A percentile compares a stretch with the other conserved stretches of the same genome.
Evolutionary conservation across 1,139 yeast species (phyloP).

Genomic region (Blastobotrys raffinosifermentans): DNA sequence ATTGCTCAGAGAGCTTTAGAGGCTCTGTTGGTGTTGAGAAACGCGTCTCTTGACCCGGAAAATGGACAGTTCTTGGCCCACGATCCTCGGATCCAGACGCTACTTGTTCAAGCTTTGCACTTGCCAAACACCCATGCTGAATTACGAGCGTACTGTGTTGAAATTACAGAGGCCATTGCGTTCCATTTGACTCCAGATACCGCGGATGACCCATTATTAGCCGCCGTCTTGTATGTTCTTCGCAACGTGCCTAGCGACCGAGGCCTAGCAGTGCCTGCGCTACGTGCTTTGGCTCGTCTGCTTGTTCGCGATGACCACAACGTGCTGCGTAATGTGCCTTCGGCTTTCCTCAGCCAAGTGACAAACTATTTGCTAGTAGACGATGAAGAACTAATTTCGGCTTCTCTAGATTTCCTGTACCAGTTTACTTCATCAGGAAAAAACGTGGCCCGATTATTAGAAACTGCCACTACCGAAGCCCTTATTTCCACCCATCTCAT

Average conservation of each 20-base stretch:
- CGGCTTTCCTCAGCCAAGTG: conserved; percentile 28
- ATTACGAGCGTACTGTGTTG: conserved; percentile 62
- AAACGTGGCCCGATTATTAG: conserved; percentile 30
- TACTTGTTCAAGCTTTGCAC: conserved; percentile 45
- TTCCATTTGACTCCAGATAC: conserved; percentile 74
- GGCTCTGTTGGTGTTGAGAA: conserved; percentile 66
- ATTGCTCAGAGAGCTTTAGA: conserved; percentile 48
- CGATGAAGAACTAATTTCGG: conserved; percentile 57
- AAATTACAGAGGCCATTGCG: conserved; percentile 76
- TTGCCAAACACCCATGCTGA: conserved; percentile 46
- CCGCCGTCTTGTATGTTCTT: conserved; percentile 22
- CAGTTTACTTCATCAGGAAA: conserved; percentile 54
- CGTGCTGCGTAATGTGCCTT: conserved; percentile 34
- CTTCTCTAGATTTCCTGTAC: conserved; percentile 59
- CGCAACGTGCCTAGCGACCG: conserved; percentile 30
- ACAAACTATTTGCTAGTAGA: conserved; percentile 44
- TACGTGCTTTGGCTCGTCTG: conserved; percentile 36
- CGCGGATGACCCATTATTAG: conserved; percentile 39
- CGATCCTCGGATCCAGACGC: conserved; percentile 30
- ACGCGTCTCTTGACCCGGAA: conserved; percentile 72
- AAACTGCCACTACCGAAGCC: conserved; percentile 32
- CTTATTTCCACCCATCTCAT: conserved; percentile 39
- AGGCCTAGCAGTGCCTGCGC: conserved; percentile 33
- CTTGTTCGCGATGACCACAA: conserved; percentile 36
- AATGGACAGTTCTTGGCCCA: conserved; percentile 77